Evolutionary conservation across 352 stramenopile genomes (phyloP), one percentile per base, ranked within the genome.

Genomic region (Globisporangium viniferum): DNA sequence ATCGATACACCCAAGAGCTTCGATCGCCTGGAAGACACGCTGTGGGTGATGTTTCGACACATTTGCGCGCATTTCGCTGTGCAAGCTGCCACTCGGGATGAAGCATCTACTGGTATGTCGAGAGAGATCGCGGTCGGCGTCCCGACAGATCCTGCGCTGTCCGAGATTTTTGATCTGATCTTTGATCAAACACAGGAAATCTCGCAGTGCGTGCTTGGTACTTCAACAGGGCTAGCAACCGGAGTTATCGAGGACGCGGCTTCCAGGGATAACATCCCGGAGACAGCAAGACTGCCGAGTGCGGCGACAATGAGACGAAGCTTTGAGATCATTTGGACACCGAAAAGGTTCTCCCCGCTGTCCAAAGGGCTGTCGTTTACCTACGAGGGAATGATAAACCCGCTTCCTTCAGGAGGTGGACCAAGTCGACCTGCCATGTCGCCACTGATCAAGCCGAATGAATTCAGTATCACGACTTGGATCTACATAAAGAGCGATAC

Each of bases 391-490:
- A 81, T 96, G 74, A 65, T 83, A 18, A n/a, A 48, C 3, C 70
- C 74, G 2, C 64, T 73, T 9, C 62, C 64, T 2, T 41, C 58
- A 2, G 10, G 10, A 4, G 39, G 20, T 36, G 18, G 68, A 22
- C 12, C 0, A 51, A 36, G 27, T 64, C 64, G 1, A 39, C 44
- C 27, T 10, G 24, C 76, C 0, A 90, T 93, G 84, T 85, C 81
- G 7, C 79, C 82, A 6, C 68, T 90, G 1, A 20, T 74, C 5
- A 93, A 95, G 31, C 56, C 84, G 2, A 89, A 80, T 36, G 91
- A 97, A 51, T 97, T 97, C 62, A 97, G 86, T 55, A 82, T 98
- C 24, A 94, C 83, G 7, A 91, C 80, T 9, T 98, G 93, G 93
- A 48, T 98, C 1, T 93, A 80, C 57, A 66, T 95, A 5, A 48